Conservation (phyloP, 106 monocot genomes). For the Platanthera zijinensis region DNA sequence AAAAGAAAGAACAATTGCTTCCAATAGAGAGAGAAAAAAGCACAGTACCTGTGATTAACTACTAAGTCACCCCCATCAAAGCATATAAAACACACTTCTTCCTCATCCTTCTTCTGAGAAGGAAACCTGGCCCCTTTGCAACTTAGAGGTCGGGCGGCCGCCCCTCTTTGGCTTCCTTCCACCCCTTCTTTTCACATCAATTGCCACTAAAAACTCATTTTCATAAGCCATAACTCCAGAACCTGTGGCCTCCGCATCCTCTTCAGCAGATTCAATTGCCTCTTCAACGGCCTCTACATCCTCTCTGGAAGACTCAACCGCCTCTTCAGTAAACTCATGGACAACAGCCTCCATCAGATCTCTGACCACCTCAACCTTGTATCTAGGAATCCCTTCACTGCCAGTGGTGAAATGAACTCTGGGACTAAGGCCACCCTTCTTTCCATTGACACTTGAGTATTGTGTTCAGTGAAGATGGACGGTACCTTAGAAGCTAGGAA, state of each 20-base stretch:
- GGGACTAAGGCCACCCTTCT: background rate
- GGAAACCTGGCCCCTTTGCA: conserved; percentile 3
- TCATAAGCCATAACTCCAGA: conserved; percentile 2
- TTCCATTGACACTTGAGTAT: background rate
- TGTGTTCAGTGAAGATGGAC: background rate
- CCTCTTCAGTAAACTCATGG: background rate
- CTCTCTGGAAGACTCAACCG: background rate
- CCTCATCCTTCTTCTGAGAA: conserved; percentile 32
- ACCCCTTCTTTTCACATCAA: conserved; percentile 15
- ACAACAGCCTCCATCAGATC: background rate
- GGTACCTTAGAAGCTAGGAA: background rate
- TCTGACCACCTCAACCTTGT: background rate
- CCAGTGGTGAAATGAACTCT: background rate
- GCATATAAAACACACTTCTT: conserved; percentile 57
- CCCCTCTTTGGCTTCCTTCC: conserved; percentile 31
- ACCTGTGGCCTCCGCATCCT: background rate
- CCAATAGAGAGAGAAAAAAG: too few relatives aligned
- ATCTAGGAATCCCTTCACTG: background rate
- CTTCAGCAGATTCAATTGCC: background rate
- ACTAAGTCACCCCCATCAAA: conserved; percentile 67
- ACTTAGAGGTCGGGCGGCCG: conserved; percentile 12
- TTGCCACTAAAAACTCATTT: background rate
- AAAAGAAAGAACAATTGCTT: too few relatives aligned
- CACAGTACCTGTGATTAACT: background rate
- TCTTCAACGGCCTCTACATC: background rate